A percentile compares a stretch with the other conserved stretches of the same genome.
Conservation (phyloP, 257 asterid species). For the Jacaranda copaia region DNA sequence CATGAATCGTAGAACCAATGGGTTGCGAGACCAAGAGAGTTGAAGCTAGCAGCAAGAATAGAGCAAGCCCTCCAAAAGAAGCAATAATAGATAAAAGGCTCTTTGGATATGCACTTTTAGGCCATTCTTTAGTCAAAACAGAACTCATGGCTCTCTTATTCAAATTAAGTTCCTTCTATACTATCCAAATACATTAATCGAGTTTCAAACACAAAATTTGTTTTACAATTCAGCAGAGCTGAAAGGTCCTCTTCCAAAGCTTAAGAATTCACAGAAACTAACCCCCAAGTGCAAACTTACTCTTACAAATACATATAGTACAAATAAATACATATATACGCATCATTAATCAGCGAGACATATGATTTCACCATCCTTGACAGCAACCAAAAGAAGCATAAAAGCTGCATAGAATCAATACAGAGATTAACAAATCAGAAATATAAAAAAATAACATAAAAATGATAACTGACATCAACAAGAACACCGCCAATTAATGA, state of each 20-base stretch:
- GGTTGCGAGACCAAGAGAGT: constrained; percentile 72
- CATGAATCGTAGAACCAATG: constrained; percentile 57
- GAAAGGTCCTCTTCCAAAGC: constrained; percentile 18
- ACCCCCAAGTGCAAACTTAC: constrained; percentile 5
- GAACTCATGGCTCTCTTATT: constrained; percentile 54
- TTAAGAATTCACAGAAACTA: constrained; percentile 11
- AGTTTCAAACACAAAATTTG: background rate
- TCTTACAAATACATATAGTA: background rate
- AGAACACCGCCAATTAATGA: background rate
- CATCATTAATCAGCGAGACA: constrained; percentile 18
- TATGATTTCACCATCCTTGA: background rate
- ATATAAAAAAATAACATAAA: constrained; percentile 6
- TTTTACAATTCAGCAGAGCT: constrained; percentile 21
- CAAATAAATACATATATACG: no score
- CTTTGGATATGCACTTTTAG: constrained; percentile 60
- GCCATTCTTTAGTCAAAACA: constrained; percentile 55
- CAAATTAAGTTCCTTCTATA: constrained; percentile 29
- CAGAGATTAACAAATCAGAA: constrained; percentile 14
- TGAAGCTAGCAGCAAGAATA: constrained; percentile 75
- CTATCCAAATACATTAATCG: constrained; percentile 33
- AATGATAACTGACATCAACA: constrained; percentile 19
- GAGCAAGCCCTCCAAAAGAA: constrained; percentile 71
- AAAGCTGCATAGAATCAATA: constrained; percentile 33
- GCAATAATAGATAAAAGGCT: constrained; percentile 62
- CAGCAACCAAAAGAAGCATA: constrained; percentile 21